phyloP scores from a whole-genome alignment of 73 alveolate genomes.

The Symbiodinium pilosum region DNA sequence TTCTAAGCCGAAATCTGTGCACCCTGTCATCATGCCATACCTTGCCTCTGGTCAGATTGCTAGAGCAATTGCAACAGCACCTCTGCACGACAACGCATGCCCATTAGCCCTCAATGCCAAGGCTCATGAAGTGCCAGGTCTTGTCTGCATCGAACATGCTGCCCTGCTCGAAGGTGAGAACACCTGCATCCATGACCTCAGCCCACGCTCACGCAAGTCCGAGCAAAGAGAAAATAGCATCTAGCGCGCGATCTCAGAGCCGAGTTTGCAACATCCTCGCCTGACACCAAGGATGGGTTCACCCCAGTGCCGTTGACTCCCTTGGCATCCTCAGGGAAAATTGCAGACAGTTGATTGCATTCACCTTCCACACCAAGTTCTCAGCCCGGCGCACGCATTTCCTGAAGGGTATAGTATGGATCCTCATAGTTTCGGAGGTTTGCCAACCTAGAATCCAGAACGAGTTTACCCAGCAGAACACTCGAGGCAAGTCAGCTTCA shows the following conservation, averaged over 20 bases:
- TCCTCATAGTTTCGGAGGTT: constrained; percentile 35
- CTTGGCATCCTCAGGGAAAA: constrained; percentile 15
- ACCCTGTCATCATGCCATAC: neutral
- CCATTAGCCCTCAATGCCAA: neutral
- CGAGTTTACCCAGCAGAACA: neutral
- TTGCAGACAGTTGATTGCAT: neutral
- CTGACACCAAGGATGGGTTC: constrained; percentile 33
- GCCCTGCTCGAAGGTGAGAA: constrained; percentile 61
- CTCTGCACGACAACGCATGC: no score
- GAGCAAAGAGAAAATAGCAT: neutral
- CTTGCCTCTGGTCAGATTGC: neutral
- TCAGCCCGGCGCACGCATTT: constrained; percentile 45
- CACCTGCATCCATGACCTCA: constrained; percentile 73
- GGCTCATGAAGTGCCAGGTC: constrained; percentile 88
- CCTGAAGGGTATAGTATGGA: constrained; percentile 64
- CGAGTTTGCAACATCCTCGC: constrained; percentile 42
- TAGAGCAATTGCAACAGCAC: no score
- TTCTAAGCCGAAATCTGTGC: neutral
- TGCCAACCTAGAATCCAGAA: constrained; percentile 12
- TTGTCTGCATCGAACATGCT: constrained; percentile 21
- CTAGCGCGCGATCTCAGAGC: neutral
- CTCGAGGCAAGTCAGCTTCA: neutral
- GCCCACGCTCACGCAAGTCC: neutral
- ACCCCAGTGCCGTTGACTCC: constrained; percentile 70
- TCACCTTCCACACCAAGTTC: no score